Evolutionary conservation across 164 flowering plant genomes (phyloP).

Genomic region (Dillenia turbinata): DNA sequence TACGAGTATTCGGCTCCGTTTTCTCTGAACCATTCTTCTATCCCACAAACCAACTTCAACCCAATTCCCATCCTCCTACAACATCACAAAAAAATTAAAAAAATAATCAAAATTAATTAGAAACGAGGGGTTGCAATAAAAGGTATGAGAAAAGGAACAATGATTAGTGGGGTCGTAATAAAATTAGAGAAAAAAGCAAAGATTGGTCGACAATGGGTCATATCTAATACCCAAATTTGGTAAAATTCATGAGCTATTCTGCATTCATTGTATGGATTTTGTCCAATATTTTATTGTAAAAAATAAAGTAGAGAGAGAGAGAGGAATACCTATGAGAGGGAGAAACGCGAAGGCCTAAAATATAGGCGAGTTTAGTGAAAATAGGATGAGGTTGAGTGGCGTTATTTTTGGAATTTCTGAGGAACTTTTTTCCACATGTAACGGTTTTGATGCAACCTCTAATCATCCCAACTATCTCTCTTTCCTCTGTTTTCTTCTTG

Average conservation of each 20-base stretch:
- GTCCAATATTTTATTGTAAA: not conserved
- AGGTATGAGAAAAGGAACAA: not conserved
- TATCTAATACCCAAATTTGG: too few relatives aligned
- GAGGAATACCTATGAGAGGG: conserved; percentile 67
- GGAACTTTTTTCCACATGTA: conserved; percentile 66
- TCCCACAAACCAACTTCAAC: conserved; percentile 44
- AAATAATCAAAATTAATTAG: not conserved
- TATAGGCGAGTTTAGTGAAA: conserved; percentile 78
- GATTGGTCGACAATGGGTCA: too few relatives aligned
- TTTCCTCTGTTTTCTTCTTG: not conserved
- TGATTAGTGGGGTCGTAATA: too few relatives aligned
- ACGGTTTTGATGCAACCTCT: conserved; percentile 95
- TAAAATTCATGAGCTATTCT: too few relatives aligned
- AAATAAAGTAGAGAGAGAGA: too few relatives aligned
- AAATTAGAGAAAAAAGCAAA: too few relatives aligned
- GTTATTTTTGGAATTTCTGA: conserved; percentile 28
- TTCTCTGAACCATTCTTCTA: conserved; percentile 77
- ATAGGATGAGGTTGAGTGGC: conserved; percentile 37
- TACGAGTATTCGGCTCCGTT: conserved; percentile 91
- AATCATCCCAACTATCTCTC: conserved; percentile 73
- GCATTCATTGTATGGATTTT: too few relatives aligned
- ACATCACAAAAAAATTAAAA: conserved; percentile 2
- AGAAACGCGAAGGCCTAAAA: conserved; percentile 93
- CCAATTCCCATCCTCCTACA: conserved; percentile 89
- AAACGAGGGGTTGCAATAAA: not conserved